Evolutionary conservation across 2,329 filamentous ascomycete species (phyloP).

Genomic region (Neophaeococcomyces mojaviensis): DNA sequence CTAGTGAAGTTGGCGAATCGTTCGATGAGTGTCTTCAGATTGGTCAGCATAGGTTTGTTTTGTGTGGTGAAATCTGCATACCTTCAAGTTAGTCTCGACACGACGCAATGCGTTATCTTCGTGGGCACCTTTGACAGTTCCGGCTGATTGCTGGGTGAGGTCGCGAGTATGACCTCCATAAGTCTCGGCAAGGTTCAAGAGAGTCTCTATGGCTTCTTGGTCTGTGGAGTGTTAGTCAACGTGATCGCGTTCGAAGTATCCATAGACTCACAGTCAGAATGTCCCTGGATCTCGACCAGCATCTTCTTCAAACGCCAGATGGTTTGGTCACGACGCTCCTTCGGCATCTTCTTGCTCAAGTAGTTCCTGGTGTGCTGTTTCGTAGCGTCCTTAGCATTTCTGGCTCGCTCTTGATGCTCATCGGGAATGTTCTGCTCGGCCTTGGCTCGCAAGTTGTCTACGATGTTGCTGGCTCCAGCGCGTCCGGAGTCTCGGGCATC

Average conservation of each 20-base stretch:
- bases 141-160: constrained; percentile 56
- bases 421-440: constrained; percentile 58
- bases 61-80: constrained; percentile 37
- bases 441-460: constrained; percentile 46
- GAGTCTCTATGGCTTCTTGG: constrained; percentile 78
- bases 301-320: constrained; percentile 96
- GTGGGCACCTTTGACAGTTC: constrained; percentile 66
- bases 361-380: constrained; percentile 60
- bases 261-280: constrained; percentile 64
- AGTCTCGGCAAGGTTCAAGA: constrained; percentile 74
- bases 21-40: constrained; percentile 70
- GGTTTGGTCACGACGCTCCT: constrained; percentile 86
- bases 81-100: constrained; percentile 73
- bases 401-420: constrained; percentile 44
- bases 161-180: constrained; percentile 70
- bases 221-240: constrained; percentile 41
- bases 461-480: constrained; percentile 26
- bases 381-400: constrained; percentile 28
- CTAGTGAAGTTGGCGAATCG: constrained; percentile 94
- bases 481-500: constrained; percentile 28
- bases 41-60: constrained; percentile 43
- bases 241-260: constrained; percentile 14
- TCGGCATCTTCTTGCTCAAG: constrained; percentile 74
- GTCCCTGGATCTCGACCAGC: constrained; percentile 91
- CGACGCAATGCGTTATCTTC: constrained; percentile 54